A percentile compares a stretch with the other conserved stretches of the same genome.
Conservation (phyloP, 192 early-diverging fungal genomes). For the Dispira simplex region DNA sequence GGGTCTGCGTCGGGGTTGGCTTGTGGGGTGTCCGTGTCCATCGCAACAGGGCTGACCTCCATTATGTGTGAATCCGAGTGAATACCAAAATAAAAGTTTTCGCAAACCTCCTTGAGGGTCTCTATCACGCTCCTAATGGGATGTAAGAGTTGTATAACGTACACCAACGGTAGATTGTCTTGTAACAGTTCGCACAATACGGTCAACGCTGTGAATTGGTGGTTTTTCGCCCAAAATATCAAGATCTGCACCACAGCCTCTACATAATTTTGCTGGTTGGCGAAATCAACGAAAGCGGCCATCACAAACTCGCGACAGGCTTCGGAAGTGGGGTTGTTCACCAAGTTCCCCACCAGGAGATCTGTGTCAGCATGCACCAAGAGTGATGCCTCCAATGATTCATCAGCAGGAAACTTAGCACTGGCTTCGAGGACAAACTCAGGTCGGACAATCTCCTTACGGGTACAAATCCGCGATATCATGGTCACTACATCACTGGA, state of each 20-base stretch:
- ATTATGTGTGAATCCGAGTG: too few species aligned
- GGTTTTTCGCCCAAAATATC: not conserved
- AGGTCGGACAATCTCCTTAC: constrained; percentile 6
- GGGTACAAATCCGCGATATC: not conserved
- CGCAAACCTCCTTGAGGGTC: not conserved
- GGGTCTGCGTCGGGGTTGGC: too few species aligned
- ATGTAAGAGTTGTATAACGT: not conserved
- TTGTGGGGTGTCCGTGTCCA: too few species aligned
- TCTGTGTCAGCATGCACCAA: not conserved
- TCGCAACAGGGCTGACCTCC: too few species aligned
- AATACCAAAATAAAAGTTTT: not conserved
- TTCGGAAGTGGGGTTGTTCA: not conserved
- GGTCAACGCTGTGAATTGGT: not conserved
- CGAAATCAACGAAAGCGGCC: constrained; percentile 1
- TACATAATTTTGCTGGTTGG: constrained; percentile 7
- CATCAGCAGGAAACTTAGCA: constrained; percentile 1
- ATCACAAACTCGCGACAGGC: constrained; percentile 2
- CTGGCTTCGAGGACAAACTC: not conserved
- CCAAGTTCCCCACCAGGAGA: not conserved
- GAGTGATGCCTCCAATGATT: constrained; percentile 1
- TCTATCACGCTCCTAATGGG: not conserved
- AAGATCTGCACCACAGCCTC: not conserved
- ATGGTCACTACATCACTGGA: constrained; percentile 8
- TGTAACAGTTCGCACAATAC: not conserved
- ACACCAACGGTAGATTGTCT: not conserved